A percentile compares a stretch with the other conserved stretches of the same genome.
Conservation (phyloP, 2,329 filamentous ascomycete genomes). For the Paecilomyces dactylethromorphus region DNA sequence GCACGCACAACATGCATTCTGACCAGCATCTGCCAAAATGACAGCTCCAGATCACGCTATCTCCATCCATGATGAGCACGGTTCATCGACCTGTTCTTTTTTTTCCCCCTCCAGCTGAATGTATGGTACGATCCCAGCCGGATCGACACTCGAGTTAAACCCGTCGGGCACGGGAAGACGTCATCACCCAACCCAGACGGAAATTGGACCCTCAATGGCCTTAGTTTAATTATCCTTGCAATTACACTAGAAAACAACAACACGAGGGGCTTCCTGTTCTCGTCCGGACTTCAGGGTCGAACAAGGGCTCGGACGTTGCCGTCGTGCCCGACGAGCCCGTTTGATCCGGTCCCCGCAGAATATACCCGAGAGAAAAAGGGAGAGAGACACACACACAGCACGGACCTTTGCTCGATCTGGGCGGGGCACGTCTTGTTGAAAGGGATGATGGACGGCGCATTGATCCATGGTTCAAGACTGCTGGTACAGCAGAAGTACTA, state of each 20-base stretch:
- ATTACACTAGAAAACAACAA: not conserved
- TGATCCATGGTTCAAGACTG: too few relatives aligned
- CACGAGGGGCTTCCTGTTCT: not conserved
- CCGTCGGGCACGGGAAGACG: not conserved
- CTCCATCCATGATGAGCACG: not conserved
- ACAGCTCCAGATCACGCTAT: not conserved
- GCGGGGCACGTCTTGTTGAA: too few relatives aligned
- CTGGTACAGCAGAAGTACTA: too few relatives aligned
- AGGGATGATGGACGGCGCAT: too few relatives aligned
- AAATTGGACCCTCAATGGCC: too few relatives aligned
- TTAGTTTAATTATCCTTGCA: too few relatives aligned
- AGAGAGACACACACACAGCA: not conserved
- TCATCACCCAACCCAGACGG: not conserved
- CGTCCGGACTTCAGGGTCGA: not conserved
- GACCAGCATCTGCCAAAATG: not conserved
- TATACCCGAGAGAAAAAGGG: too few relatives aligned
- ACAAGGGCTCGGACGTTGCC: not conserved
- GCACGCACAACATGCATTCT: too few relatives aligned
- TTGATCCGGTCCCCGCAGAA: not conserved
- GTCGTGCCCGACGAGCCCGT: not conserved
- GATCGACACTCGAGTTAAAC: not conserved
- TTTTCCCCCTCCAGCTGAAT: not conserved
- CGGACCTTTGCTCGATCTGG: not conserved
- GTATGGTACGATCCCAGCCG: not conserved
- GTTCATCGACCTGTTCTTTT: not conserved